Conservation (phyloP, 306 rosid species). For the Crotalaria pallida region DNA sequence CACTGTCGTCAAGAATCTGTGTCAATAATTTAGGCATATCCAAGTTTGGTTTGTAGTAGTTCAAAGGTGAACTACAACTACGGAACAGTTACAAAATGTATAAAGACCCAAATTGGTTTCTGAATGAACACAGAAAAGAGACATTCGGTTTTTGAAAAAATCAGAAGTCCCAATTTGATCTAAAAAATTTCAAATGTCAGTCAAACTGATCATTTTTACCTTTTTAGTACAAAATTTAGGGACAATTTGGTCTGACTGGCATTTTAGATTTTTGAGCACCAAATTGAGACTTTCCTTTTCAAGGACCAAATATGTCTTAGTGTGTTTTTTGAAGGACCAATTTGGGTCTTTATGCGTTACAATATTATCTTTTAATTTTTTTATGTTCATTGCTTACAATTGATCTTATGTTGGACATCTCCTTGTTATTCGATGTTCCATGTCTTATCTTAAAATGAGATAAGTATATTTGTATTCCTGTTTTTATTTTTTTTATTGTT, state of each 20-base stretch:
- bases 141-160: too few relatives aligned
- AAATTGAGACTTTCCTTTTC: too few relatives aligned
- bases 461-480: neutral
- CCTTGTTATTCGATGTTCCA: slow-evolving; percentile 2
- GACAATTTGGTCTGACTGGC: too few relatives aligned
- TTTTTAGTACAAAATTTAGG: too few relatives aligned
- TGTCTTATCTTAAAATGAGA: slow-evolving; percentile 12
- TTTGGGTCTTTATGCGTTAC: neutral
- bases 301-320: too few relatives aligned
- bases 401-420: neutral
- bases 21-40: neutral
- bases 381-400: neutral
- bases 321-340: too few relatives aligned
- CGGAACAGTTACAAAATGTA: neutral
- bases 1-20: neutral
- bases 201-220: too few relatives aligned
- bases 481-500: neutral
- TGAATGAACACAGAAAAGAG: too few relatives aligned
- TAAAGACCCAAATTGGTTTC: too few relatives aligned
- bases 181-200: too few relatives aligned
- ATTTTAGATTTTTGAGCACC: too few relatives aligned
- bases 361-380: neutral
- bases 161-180: too few relatives aligned
- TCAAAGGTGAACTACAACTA: neutral
- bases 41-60: slow-evolving; percentile 8